Conservation (phyloP, 1,284 basidiomycete genomes). For the Phylloboletellus chloephorus region DNA sequence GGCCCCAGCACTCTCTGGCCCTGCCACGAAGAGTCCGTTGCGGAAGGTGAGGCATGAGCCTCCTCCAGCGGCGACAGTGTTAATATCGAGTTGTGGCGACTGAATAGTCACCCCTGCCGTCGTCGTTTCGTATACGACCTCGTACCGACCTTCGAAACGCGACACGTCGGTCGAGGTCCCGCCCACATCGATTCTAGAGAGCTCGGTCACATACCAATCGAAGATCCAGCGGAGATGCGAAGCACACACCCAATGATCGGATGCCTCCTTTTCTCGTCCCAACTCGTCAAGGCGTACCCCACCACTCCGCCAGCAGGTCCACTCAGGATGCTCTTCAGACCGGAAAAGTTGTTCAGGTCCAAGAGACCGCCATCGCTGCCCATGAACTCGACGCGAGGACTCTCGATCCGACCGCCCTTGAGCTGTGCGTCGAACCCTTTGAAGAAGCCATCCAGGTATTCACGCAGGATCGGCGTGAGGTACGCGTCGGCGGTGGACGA, state of each 20-base stretch:
- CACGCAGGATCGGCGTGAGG: slow-evolving; percentile 82
- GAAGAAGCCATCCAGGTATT: slow-evolving; percentile 93
- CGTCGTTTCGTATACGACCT: slow-evolving; percentile 76
- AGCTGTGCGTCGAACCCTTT: slow-evolving; percentile 78
- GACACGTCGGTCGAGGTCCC: slow-evolving; percentile 81
- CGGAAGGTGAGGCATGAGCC: slow-evolving; percentile 46
- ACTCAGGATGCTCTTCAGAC: slow-evolving; percentile 70
- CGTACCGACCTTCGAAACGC: slow-evolving; percentile 69
- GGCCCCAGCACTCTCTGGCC: slow-evolving; percentile 68
- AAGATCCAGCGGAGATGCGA: neutral
- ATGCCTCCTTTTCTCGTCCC: slow-evolving; percentile 51
- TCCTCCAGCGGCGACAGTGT: slow-evolving; percentile 74
- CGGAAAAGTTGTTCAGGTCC: slow-evolving; percentile 67
- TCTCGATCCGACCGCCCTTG: slow-evolving; percentile 30
- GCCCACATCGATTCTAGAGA: slow-evolving; percentile 56
- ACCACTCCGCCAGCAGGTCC: slow-evolving; percentile 79
- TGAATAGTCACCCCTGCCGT: slow-evolving; percentile 79
- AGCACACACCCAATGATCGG: slow-evolving; percentile 58
- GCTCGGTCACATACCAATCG: neutral
- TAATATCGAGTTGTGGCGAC: slow-evolving; percentile 72
- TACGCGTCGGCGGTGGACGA: slow-evolving; percentile 96
- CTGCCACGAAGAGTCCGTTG: slow-evolving; percentile 59
- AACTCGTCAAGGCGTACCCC: slow-evolving; percentile 68
- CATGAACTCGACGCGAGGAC: slow-evolving; percentile 67
- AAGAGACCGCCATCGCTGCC: slow-evolving; percentile 71